Percentiles rank a stretch among this genome's conserved stretches.
These are phyloP conservation scores for Malassezia pachydermatis DNA, from an alignment of 1,284 basidiomycete species.

Conservation along the genomic window DNA sequence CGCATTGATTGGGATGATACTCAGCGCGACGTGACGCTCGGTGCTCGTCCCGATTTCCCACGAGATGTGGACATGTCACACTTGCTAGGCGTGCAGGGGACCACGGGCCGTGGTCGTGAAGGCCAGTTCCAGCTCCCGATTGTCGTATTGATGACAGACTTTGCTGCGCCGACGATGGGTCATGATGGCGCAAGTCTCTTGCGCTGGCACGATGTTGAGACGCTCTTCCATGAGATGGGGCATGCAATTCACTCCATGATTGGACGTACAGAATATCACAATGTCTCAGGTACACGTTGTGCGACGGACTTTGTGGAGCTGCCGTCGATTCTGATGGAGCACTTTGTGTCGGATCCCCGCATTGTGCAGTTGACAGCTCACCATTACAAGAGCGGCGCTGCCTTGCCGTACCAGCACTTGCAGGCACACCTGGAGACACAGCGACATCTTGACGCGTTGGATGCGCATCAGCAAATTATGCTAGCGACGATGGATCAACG, in stretches of 20 bases:
- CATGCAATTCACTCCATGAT: constrained; percentile 99
- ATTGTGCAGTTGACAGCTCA: constrained; percentile 69
- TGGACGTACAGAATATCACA: constrained; percentile 91
- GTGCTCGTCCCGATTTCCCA: neutral
- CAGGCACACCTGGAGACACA: constrained; percentile 32
- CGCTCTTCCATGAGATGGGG: constrained; percentile 97
- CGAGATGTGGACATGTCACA: constrained; percentile 13
- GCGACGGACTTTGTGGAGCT: constrained; percentile 97
- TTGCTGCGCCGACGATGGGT: constrained; percentile 59
- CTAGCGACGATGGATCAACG: constrained; percentile 79
- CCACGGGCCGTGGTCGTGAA: constrained; percentile 51
- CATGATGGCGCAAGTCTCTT: constrained; percentile 60
- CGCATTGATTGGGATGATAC: constrained; percentile 81
- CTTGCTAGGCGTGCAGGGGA: constrained; percentile 31
- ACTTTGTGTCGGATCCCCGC: constrained; percentile 70
- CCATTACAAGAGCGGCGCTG: constrained; percentile 57
- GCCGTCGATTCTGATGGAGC: constrained; percentile 97
- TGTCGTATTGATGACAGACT: constrained; percentile 83
- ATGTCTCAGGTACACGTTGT: constrained; percentile 94
- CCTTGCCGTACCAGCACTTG: constrained; percentile 60
- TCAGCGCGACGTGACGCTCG: constrained; percentile 53
- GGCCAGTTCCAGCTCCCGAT: constrained; percentile 69
- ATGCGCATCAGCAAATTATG: constrained; percentile 82
- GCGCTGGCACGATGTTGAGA: constrained; percentile 87
- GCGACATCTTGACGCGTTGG: constrained; percentile 50